phyloP scores from a whole-genome alignment of 1,284 basidiomycete genomes.

The Puccinia polysora region DNA sequence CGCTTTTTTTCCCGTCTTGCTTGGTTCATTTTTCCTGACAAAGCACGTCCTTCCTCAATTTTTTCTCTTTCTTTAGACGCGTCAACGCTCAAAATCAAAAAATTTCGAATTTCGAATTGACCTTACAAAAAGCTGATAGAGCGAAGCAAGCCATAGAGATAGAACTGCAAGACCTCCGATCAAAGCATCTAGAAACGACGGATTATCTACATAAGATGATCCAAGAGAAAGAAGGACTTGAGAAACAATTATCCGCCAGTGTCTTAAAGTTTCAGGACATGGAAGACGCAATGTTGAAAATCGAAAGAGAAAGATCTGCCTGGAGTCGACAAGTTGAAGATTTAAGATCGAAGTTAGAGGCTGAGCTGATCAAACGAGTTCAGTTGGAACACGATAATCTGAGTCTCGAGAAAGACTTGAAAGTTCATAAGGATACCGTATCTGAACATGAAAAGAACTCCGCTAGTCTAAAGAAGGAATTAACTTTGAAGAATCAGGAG shows the following conservation, averaged over 20 bases:
- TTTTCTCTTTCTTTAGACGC: slow-evolving; percentile 19
- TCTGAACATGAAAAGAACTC: slow-evolving; percentile 53
- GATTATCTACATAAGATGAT: slow-evolving; percentile 47
- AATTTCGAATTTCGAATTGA: slow-evolving; percentile 58
- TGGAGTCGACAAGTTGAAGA: slow-evolving; percentile 69
- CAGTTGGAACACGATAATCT: slow-evolving; percentile 41
- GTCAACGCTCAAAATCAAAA: slow-evolving; percentile 34
- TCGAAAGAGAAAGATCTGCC: slow-evolving; percentile 73
- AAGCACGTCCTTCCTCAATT: background rate
- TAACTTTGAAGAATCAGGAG: slow-evolving; percentile 46
- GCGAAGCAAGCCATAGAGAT: slow-evolving; percentile 66
- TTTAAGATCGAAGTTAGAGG: slow-evolving; percentile 58
- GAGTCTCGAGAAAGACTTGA: slow-evolving; percentile 57
- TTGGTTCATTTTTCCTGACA: slow-evolving; percentile 2
- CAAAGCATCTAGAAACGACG: slow-evolving; percentile 69
- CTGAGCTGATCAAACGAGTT: slow-evolving; percentile 49
- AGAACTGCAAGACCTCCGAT: slow-evolving; percentile 67
- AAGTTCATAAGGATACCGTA: slow-evolving; percentile 76
- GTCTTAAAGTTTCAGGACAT: slow-evolving; percentile 74
- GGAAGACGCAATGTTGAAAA: slow-evolving; percentile 76
- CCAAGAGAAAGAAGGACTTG: slow-evolving; percentile 60
- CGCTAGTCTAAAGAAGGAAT: slow-evolving; percentile 48
- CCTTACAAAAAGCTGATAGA: slow-evolving; percentile 66
- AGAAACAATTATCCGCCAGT: slow-evolving; percentile 68
- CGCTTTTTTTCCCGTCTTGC: slow-evolving; percentile 9